Base-by-base conservation (phyloP, 257 asterid genomes). In the Mentha longifolia region DNA sequence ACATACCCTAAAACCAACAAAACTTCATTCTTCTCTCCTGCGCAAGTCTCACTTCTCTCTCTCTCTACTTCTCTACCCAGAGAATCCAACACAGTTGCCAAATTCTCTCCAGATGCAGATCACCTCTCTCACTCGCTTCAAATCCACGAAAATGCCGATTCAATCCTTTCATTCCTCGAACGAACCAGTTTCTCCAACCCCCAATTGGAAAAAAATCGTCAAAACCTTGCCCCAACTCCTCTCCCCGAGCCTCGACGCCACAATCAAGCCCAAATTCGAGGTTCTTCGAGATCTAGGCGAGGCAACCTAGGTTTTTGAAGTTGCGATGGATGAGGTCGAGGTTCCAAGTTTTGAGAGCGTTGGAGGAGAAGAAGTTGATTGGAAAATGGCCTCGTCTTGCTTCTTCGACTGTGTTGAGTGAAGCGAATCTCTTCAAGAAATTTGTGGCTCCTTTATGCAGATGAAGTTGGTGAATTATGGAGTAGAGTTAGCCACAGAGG, bases 241-340 rank as follows among this genome's bases (percentile, higher is more conserved):
- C 30, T 17, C 49, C 7, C 16, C 79, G 4, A 45, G 41, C n/a
- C 74, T 84, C 54, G 81, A 76, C 14, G 59, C 61, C 61, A 56
- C 25, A 9, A 65, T 84, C 54, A 75, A 81, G 71, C 86, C 80
- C 49, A 84, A 81, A 75, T 67, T 84, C 35, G 49, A 49, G 64
- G 20, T 49, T 60, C 72, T 81, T 51, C 79, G 43, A 7, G 79
- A n/a, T n/a, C n/a, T n/a, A n/a, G n/a, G 25, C 25, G 25, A 22
- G 25, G 25, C 25, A 22, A 22, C 25, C 25, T 22, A 22, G 25
- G 25, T 1, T 22, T 2, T 22, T 22, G 25, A 22, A 22, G 1
- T 22, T 2, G 25, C 25, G n/a, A n/a, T n/a, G 25, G 25, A 22
- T 22, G 25, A 22, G 25, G 25, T 2, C 25, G 25, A 22, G 25